Percentiles rank a stretch among this genome's conserved stretches.
These are phyloP conservation scores for Diplosphaera chodatii DNA, from an alignment of 139 green algal genomes.

Conservation along the genomic window DNA sequence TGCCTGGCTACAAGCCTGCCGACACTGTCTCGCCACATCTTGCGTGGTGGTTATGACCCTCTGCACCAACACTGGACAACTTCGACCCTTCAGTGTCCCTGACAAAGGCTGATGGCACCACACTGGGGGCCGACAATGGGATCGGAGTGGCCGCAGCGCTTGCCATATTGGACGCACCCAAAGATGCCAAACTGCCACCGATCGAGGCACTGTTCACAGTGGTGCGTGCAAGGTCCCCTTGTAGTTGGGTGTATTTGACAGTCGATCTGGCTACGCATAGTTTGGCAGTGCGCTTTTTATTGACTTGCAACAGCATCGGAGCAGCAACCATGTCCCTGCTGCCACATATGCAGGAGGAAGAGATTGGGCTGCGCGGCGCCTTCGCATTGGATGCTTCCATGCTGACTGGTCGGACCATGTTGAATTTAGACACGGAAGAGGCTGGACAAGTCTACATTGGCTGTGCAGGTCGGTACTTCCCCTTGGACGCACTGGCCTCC, in stretches of 20 bases:
- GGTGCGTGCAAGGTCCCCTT: slow-evolving; percentile 20
- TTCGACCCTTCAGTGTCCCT: too few relatives aligned
- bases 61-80: too few relatives aligned
- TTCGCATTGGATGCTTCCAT: slow-evolving; percentile 48
- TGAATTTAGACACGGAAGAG: slow-evolving; percentile 75
- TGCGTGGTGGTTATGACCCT: too few relatives aligned
- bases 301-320: too few relatives aligned
- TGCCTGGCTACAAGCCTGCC: too few relatives aligned
- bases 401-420: slow-evolving; percentile 50
- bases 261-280: too few relatives aligned
- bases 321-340: too few relatives aligned
- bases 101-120: slow-evolving; percentile 55
- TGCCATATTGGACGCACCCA: slow-evolving; percentile 49
- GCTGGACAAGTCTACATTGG: slow-evolving; percentile 65
- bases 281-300: too few relatives aligned
- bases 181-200: slow-evolving; percentile 46
- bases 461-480: slow-evolving; percentile 50
- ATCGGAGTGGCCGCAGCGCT: slow-evolving; percentile 59
- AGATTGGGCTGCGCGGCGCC: slow-evolving; percentile 30
- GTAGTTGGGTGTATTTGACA: too few relatives aligned
- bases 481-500: too few relatives aligned
- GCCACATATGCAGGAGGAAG: slow-evolving; percentile 1
- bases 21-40: too few relatives aligned
- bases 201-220: slow-evolving; percentile 76
- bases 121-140: slow-evolving; percentile 69